phyloP scores from a whole-genome alignment of 139 green algal genomes.

The Chlorella vulgaris region DNA sequence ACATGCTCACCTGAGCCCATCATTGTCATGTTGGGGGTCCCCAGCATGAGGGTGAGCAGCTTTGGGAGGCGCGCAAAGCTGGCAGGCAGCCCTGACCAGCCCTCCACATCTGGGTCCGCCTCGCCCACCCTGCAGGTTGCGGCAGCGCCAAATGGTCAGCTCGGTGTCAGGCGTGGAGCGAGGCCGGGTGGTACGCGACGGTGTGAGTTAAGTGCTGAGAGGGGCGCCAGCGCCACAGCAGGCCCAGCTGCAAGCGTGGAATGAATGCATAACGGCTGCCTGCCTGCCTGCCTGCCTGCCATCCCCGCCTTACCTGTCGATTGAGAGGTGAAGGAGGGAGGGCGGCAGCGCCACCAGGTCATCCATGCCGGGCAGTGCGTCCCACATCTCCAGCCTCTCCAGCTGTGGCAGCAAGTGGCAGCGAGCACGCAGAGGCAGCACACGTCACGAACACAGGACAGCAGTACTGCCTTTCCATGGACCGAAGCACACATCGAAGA shows the following conservation, averaged over 20 bases:
- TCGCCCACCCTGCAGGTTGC: slow-evolving; percentile 29
- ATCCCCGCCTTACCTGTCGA: not conserved
- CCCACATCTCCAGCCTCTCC: slow-evolving; percentile 9
- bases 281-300: not conserved
- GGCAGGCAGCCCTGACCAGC: slow-evolving; percentile 14
- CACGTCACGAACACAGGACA: no score
- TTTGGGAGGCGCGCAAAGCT: not conserved
- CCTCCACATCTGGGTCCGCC: slow-evolving; percentile 5
- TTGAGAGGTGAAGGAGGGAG: slow-evolving; percentile 2
- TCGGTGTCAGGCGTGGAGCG: not conserved
- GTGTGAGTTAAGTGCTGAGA: no score
- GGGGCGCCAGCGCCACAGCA: no score
- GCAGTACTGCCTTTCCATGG: no score
- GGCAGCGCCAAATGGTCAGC: no score
- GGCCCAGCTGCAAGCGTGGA: not conserved
- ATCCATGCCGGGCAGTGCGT: slow-evolving; percentile 17
- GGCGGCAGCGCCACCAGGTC: slow-evolving; percentile 31
- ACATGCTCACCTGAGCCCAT: not conserved
- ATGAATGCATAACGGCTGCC: not conserved
- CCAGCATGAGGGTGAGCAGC: slow-evolving; percentile 5
- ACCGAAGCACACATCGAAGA: no score
- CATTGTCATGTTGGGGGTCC: slow-evolving; percentile 10
- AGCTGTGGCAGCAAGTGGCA: not conserved
- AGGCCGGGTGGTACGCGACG: not conserved
- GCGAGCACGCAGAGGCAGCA: not conserved